Base-by-base conservation (phyloP, 2,329 filamentous ascomycete genomes). In the Stagonosporopsis rhizophila region DNA sequence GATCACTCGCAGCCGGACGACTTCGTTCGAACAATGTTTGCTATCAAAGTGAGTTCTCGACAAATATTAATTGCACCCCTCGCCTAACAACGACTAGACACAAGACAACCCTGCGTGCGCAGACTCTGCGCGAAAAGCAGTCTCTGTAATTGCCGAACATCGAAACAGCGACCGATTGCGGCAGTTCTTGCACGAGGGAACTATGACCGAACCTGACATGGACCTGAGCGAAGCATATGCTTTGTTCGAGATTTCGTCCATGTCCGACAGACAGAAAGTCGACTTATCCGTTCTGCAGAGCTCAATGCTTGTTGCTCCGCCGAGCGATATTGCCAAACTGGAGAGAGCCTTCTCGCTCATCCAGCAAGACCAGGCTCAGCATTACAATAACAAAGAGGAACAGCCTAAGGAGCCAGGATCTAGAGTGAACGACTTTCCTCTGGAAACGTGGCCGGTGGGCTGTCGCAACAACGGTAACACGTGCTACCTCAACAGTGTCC, bases 391-490 rank as follows among this genome's bases (percentile, higher is more conserved):
- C 38, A 56, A 53, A 19, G 47, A 48, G 23, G 44, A 56, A 22
- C 30, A 53, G 14, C 32, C 60, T 6, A 65, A 49, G 17, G 49
- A 58, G 28, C 55, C 64, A 53, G 60, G 55, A 19, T 53, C 60
- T 35, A 57, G 65, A 40, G 52, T 65, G 22, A 68, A 67, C 32
- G 56, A 61, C 39, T 68, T 74, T 52, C 71, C 74, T 66, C 56
- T 75, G 77, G 42, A 80, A 1, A 61, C 85, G 27, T 87, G 91
- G 75, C 95, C 95, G 0, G 90, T 96, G 20, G 95, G 95, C 0
- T 83, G 98, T 6, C 85, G 88, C 61, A 99, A 98, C 66, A 96
- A 98, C 54, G 93, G 95, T 56, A 99, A 99, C 70, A 99, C 96
- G 0, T 99, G 95, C 75, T 99, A 99, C 69, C 83, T 99, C 51